Conservation (phyloP, 495 filamentous ascomycete genomes). For the Paragyromitra xinjiangensis region DNA sequence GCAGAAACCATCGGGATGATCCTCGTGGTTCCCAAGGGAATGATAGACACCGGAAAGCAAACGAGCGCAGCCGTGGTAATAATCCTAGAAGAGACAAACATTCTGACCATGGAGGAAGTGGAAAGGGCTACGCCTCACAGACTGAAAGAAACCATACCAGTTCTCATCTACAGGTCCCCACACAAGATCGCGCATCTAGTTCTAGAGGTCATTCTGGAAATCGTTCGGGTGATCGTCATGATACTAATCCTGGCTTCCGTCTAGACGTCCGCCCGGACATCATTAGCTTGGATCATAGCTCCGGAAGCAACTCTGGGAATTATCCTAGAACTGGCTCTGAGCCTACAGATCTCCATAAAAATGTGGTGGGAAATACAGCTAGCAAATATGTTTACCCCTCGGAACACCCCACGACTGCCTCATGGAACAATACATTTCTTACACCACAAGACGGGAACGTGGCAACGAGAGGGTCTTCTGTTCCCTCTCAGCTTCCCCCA, state of each 20-base stretch:
- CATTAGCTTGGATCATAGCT: neutral
- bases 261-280: constrained; percentile 11
- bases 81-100: neutral
- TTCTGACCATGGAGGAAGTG: neutral
- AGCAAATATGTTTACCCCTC: neutral
- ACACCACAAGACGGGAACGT: constrained; percentile 19
- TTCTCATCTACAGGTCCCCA: constrained; percentile 4
- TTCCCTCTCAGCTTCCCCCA: neutral
- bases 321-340: neutral
- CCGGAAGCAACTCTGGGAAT: neutral
- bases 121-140: neutral
- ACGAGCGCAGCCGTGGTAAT: too few species aligned
- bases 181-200: neutral
- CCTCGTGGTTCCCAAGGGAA: neutral
- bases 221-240: neutral
- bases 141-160: neutral
- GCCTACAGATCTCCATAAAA: neutral
- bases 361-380: neutral
- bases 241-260: neutral
- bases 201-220: neutral
- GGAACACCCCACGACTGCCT: neutral
- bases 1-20: neutral
- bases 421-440: constrained; percentile 7
- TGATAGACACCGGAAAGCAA: neutral
- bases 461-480: constrained; percentile 12